A percentile compares a stretch with the other conserved stretches of the same genome.
Conservation (phyloP, 2,329 filamentous ascomycete species). For the Moelleriella libera region DNA sequence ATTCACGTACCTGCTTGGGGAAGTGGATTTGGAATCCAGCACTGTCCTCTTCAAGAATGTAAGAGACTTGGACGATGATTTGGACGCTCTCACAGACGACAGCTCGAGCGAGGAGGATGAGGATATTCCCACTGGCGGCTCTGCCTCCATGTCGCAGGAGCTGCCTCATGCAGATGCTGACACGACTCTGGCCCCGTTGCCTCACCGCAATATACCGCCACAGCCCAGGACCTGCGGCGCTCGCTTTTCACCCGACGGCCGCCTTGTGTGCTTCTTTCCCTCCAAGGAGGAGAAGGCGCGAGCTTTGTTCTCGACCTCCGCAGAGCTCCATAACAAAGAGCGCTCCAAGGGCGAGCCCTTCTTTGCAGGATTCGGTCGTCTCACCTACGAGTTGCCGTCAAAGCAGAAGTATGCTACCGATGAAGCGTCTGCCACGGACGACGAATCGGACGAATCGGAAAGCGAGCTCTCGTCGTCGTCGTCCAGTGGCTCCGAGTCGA, state of each 20-base stretch:
- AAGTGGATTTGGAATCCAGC: conserved; percentile 45
- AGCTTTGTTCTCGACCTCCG: conserved; percentile 30
- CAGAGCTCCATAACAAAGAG: conserved; percentile 30
- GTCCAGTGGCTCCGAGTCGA: conserved; percentile 47
- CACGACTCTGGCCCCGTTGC: conserved; percentile 34
- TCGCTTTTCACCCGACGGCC: conserved; percentile 47
- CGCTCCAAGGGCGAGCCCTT: conserved; percentile 37
- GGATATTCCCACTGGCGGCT: conserved; percentile 35
- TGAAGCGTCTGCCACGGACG: conserved; percentile 35
- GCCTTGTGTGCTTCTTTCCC: conserved; percentile 54
- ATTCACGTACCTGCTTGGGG: conserved; percentile 49
- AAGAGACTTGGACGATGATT: conserved; percentile 44
- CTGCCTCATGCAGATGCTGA: conserved; percentile 40
- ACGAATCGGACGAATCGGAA: conserved; percentile 34
- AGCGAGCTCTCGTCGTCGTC: conserved; percentile 34
- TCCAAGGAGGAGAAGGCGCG: conserved; percentile 49
- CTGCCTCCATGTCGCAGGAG: conserved; percentile 48
- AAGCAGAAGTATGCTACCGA: conserved; percentile 31
- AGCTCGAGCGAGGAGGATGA: conserved; percentile 74
- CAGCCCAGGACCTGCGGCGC: conserved; percentile 45
- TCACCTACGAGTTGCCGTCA: conserved; percentile 35
- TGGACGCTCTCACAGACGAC: conserved; percentile 49
- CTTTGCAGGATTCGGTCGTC: conserved; percentile 42
- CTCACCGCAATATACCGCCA: conserved; percentile 38
- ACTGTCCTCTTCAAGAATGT: conserved; percentile 50